These are phyloP conservation scores for Penicillium italicum DNA, from an alignment of 2,329 filamentous ascomycete genomes.

Conservation along the genomic window DNA sequence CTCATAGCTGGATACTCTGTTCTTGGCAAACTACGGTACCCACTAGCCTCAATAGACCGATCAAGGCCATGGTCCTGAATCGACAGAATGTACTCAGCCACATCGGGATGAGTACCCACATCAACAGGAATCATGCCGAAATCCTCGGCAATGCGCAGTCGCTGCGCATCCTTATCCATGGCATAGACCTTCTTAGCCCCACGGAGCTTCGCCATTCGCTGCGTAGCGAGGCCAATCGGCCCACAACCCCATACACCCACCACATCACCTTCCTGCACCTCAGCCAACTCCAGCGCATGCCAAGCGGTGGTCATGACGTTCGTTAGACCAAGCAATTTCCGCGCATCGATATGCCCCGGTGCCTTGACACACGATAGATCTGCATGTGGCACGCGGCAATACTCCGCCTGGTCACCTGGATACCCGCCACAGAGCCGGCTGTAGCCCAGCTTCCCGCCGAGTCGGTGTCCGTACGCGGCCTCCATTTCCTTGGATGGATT, in stretches of 20 bases:
- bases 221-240: slow-evolving; percentile 30
- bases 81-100: slow-evolving; percentile 30
- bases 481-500: slow-evolving; percentile 31
- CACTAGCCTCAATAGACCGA: slow-evolving; percentile 31
- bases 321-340: slow-evolving; percentile 30
- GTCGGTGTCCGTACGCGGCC: slow-evolving; percentile 26
- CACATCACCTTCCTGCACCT: slow-evolving; percentile 29
- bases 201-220: slow-evolving; percentile 27
- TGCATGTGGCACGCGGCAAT: slow-evolving; percentile 35
- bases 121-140: slow-evolving; percentile 32
- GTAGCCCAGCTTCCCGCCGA: slow-evolving; percentile 35
- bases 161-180: slow-evolving; percentile 31
- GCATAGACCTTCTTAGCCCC: slow-evolving; percentile 34
- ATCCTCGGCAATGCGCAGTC: slow-evolving; percentile 27
- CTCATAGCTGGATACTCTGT: slow-evolving; percentile 21
- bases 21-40: slow-evolving; percentile 25
- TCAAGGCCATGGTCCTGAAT: slow-evolving; percentile 31
- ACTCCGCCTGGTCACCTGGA: slow-evolving; percentile 38
- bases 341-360: slow-evolving; percentile 24
- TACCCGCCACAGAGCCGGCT: slow-evolving; percentile 34
- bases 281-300: slow-evolving; percentile 33
- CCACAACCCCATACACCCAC: slow-evolving; percentile 36
- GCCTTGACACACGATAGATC: slow-evolving; percentile 31
- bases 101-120: slow-evolving; percentile 21
- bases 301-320: slow-evolving; percentile 35